Evolutionary conservation across 768 basidiomycete species (phyloP).

Genomic region (Calocybe indica): DNA sequence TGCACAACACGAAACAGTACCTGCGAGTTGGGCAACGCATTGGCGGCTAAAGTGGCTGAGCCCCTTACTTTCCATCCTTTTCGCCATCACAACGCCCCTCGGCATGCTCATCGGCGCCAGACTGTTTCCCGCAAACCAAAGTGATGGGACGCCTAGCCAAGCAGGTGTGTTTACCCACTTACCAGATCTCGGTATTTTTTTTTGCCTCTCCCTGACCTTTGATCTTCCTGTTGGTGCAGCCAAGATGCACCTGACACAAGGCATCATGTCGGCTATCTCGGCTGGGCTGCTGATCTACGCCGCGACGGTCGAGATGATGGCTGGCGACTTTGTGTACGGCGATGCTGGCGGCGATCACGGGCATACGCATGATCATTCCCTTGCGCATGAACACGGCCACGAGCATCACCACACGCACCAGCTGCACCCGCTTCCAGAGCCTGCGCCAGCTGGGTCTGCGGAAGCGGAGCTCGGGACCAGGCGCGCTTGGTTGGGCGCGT

Average conservation of each 20-base stretch:
- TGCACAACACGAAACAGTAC: conserved; percentile 2
- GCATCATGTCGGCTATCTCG: conserved; percentile 75
- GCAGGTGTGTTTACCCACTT: conserved; percentile 14
- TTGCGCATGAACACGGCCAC: conserved; percentile 9
- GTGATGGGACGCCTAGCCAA: conserved; percentile 16
- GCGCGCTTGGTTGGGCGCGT: conserved; percentile 11
- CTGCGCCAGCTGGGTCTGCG: conserved; percentile 5
- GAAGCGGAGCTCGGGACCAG: conserved; percentile 8
- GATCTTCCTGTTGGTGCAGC: conserved; percentile 19
- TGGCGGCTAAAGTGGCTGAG: conserved; percentile 32
- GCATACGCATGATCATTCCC: conserved; percentile 13
- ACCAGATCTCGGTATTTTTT: too few species aligned
- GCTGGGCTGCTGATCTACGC: conserved; percentile 84
- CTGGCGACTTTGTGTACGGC: conserved; percentile 79
- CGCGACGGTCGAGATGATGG: conserved; percentile 82
- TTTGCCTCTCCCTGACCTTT: too few species aligned
- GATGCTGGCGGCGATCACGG: conserved; percentile 37
- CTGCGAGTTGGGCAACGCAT: neutral
- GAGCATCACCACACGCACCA: neutral
- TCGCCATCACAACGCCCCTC: conserved; percentile 69
- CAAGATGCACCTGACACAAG: conserved; percentile 53
- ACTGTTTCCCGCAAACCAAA: conserved; percentile 29
- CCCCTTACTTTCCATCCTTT: conserved; percentile 50
- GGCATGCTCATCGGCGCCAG: conserved; percentile 60
- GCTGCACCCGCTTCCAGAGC: neutral